These are phyloP conservation scores for Nidularia pulvinata DNA, from an alignment of 768 basidiomycete genomes.

Conservation along the genomic window DNA sequence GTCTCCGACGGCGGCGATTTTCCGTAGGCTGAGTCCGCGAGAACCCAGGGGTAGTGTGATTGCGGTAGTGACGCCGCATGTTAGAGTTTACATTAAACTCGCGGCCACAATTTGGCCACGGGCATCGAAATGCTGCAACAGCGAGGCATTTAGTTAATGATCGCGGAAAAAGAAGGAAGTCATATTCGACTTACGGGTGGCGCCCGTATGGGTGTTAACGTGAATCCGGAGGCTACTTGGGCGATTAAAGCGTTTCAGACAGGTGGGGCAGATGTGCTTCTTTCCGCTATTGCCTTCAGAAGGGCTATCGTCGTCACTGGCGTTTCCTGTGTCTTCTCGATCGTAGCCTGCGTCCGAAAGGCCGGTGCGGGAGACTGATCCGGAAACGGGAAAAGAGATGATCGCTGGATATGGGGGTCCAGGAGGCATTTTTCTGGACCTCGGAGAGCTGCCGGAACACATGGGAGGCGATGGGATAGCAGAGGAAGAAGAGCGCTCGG, in stretches of 20 bases:
- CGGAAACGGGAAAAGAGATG: constrained; percentile 19
- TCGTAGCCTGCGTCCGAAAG: constrained; percentile 3
- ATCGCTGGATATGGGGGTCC: constrained; percentile 13
- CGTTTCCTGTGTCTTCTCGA: constrained; percentile 18
- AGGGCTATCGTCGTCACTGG: constrained; percentile 16
- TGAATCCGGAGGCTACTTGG: constrained; percentile 69
- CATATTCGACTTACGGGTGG: constrained; percentile 51
- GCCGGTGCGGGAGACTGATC: not conserved
- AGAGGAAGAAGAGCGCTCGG: not conserved
- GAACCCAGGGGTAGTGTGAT: constrained; percentile 44
- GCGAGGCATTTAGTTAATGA: not conserved
- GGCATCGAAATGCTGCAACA: constrained; percentile 67
- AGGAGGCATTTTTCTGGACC: constrained; percentile 1
- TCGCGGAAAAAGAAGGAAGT: constrained; percentile 2
- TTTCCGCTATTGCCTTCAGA: constrained; percentile 26
- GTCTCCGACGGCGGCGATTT: constrained; percentile 21
- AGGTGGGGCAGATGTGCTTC: constrained; percentile 51
- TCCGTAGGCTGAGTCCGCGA: constrained; percentile 22
- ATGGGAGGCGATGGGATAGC: not conserved
- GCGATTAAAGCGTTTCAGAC: constrained; percentile 66
- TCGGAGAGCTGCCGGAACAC: too few relatives aligned
- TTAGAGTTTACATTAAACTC: constrained; percentile 87
- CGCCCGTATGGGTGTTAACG: constrained; percentile 69
- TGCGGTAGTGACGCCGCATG: constrained; percentile 80
- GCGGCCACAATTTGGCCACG: constrained; percentile 71